Conservation (phyloP, 257 asterid genomes). For the Marsdenia floribunda region DNA sequence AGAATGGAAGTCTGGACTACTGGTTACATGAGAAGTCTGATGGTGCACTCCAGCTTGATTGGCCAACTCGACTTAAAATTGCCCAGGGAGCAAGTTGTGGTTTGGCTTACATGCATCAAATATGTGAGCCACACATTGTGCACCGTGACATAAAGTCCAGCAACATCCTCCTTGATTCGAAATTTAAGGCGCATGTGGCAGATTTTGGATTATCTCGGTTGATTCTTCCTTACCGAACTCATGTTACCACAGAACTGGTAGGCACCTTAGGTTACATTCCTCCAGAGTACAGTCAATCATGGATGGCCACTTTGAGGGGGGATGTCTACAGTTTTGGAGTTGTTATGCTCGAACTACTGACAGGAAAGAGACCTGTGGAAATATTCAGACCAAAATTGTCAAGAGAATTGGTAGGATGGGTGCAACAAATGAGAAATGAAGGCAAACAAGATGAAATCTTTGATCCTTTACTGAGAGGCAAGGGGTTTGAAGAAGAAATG, state of each 20-base stretch:
- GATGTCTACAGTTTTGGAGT: slow-evolving; percentile 93
- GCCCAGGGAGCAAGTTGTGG: slow-evolving; percentile 77
- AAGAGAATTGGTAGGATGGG: slow-evolving; percentile 79
- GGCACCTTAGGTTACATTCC: slow-evolving; percentile 97
- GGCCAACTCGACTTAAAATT: slow-evolving; percentile 75
- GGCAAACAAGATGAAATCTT: slow-evolving; percentile 72
- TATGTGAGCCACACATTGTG: slow-evolving; percentile 90
- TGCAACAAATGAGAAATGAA: slow-evolving; percentile 61
- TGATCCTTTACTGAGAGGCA: slow-evolving; percentile 62
- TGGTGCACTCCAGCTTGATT: slow-evolving; percentile 70
- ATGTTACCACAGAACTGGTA: slow-evolving; percentile 90
- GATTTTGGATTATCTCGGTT: slow-evolving; percentile 88
- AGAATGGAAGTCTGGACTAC: slow-evolving; percentile 89
- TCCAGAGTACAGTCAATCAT: slow-evolving; percentile 93
- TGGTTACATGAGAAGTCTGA: slow-evolving; percentile 92
- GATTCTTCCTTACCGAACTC: slow-evolving; percentile 84
- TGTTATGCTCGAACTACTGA: slow-evolving; percentile 77
- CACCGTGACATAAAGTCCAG: slow-evolving; percentile 95
- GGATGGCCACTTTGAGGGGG: slow-evolving; percentile 95
- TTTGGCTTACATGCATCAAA: slow-evolving; percentile 88
- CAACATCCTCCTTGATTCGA: slow-evolving; percentile 80
- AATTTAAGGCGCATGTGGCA: slow-evolving; percentile 87
- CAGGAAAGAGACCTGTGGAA: slow-evolving; percentile 90
- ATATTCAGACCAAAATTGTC: slow-evolving; percentile 66
- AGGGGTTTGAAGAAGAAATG: slow-evolving; percentile 81